Percentiles rank a stretch among this genome's conserved stretches.
phyloP scores from a whole-genome alignment of 2,329 filamentous ascomycete species.

The Fusarium bulbicola region DNA sequence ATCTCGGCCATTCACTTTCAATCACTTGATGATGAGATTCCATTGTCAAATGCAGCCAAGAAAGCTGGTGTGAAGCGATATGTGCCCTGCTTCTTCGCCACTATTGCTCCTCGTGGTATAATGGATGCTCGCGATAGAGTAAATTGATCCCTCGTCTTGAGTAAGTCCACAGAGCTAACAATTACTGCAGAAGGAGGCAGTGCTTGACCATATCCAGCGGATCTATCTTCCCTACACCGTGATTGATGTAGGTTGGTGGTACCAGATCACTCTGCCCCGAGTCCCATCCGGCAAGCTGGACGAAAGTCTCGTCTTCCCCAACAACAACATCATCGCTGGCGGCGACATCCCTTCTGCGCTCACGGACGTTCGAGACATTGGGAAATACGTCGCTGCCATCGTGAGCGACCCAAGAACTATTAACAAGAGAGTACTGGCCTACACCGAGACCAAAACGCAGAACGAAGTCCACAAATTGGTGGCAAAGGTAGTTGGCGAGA shows the following conservation, averaged over 20 bases:
- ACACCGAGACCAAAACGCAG: slow-evolving; percentile 1
- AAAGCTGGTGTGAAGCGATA: slow-evolving; percentile 60
- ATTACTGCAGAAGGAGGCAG: slow-evolving; percentile 54
- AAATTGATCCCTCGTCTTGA: neutral
- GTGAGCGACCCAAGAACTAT: neutral
- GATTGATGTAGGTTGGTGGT: slow-evolving; percentile 13
- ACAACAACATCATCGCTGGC: slow-evolving; percentile 1
- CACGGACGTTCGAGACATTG: neutral
- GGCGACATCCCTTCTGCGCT: neutral
- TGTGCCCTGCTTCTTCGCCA: slow-evolving; percentile 60
- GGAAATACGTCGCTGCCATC: slow-evolving; percentile 3
- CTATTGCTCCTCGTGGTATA: slow-evolving; percentile 52
- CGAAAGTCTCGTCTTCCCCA: neutral
- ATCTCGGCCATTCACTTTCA: slow-evolving; percentile 47
- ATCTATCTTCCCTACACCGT: slow-evolving; percentile 60
- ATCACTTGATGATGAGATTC: slow-evolving; percentile 55
- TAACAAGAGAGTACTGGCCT: slow-evolving; percentile 2
- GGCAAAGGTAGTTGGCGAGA: neutral
- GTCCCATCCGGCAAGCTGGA: slow-evolving; percentile 8
- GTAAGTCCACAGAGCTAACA: neutral
- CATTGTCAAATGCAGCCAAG: slow-evolving; percentile 58
- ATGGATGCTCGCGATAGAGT: slow-evolving; percentile 25
- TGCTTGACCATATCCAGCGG: slow-evolving; percentile 59
- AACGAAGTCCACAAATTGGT: neutral
- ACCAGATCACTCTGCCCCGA: neutral